Percentiles rank a stretch among this genome's conserved stretches.
These are phyloP conservation scores for Mangifera indica DNA, from an alignment of 345 rosid genomes.

Conservation along the genomic window DNA sequence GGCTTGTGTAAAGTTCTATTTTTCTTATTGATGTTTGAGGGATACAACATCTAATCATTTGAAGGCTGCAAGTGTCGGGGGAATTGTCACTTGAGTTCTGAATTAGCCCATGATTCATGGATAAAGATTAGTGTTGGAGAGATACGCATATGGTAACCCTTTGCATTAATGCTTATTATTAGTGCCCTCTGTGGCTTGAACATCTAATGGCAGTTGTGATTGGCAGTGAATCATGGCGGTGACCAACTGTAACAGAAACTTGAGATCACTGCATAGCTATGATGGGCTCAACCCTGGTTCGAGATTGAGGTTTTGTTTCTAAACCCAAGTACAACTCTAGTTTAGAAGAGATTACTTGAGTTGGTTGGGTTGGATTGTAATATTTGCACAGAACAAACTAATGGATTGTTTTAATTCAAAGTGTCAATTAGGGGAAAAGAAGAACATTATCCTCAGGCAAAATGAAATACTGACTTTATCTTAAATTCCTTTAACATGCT, in stretches of 20 bases:
- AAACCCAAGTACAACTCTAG: constrained; percentile 18
- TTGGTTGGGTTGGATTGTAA: constrained; percentile 13
- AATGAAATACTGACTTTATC: neutral
- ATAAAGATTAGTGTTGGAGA: constrained; percentile 20
- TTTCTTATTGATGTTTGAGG: neutral
- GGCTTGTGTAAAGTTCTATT: neutral
- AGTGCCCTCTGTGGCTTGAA: constrained; percentile 24
- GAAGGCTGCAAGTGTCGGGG: constrained; percentile 14
- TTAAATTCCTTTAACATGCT: neutral
- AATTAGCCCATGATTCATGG: constrained; percentile 8
- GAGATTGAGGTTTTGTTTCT: constrained; percentile 22
- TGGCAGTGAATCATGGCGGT: constrained; percentile 35
- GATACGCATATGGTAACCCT: constrained; percentile 27
- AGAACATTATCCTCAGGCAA: neutral
- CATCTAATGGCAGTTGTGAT: constrained; percentile 38
- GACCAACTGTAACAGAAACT: constrained; percentile 28
- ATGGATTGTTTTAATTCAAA: neutral
- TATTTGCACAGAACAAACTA: constrained; percentile 4
- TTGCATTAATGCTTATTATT: constrained; percentile 26
- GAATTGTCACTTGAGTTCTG: constrained; percentile 19
- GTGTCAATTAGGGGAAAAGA: neutral
- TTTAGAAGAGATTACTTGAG: constrained; percentile 20
- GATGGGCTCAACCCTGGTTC: constrained; percentile 15
- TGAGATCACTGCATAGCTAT: constrained; percentile 29
- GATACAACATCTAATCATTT: constrained; percentile 9